These are phyloP conservation scores for Kingdonia uniflora DNA, from an alignment of 164 flowering plant species.

Conservation along the genomic window DNA sequence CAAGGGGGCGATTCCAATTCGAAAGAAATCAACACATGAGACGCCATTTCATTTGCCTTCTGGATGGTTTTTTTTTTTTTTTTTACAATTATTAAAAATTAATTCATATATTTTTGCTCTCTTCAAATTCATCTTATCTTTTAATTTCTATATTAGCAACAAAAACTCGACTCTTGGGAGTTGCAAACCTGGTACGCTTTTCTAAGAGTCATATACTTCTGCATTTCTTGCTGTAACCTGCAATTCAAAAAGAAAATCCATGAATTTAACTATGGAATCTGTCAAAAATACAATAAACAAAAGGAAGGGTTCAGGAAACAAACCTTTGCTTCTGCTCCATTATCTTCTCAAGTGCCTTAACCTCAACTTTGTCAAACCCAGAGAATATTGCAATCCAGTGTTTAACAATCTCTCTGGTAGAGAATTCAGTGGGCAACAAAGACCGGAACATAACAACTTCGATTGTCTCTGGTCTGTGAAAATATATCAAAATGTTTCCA, in stretches of 20 bases:
- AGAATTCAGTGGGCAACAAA: constrained; percentile 52
- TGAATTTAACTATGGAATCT: constrained; percentile 29
- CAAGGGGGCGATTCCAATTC: no score
- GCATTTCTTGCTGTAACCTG: constrained; percentile 98
- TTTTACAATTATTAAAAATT: no score
- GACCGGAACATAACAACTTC: constrained; percentile 57
- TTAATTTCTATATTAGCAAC: no score
- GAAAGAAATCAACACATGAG: no score
- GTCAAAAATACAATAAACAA: constrained; percentile 24
- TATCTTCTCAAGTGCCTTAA: constrained; percentile 85
- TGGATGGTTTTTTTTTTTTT: no score
- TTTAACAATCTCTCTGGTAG: constrained; percentile 51
- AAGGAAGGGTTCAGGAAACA: constrained; percentile 11
- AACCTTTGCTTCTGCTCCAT: constrained; percentile 94
- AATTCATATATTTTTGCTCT: no score
- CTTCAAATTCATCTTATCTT: no score
- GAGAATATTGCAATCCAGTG: constrained; percentile 65
- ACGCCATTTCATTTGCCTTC: no score
- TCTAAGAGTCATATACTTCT: constrained; percentile 72
- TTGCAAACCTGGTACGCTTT: constrained; percentile 63
- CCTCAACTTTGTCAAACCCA: constrained; percentile 77
- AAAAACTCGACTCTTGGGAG: no score
- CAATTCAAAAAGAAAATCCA: constrained; percentile 37
- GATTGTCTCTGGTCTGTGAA: constrained; percentile 74
- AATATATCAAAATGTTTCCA: constrained; percentile 1